Evolutionary conservation across 148 eudicot species (phyloP).

Genomic region (Vaccinium darrowii): DNA sequence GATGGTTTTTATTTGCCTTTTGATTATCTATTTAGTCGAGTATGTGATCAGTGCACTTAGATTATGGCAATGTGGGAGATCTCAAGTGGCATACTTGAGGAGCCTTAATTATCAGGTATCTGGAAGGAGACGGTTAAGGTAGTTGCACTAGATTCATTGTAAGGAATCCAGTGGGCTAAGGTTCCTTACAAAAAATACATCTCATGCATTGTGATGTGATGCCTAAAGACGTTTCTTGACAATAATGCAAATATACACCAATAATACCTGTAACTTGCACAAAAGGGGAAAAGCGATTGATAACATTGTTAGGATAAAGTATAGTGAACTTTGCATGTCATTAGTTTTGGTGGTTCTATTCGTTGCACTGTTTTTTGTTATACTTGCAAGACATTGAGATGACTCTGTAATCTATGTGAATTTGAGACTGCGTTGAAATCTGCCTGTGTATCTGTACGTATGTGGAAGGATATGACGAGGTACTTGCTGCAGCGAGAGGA

Average conservation of each 20-base stretch:
- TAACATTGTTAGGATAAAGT: background rate
- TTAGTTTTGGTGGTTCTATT: background rate
- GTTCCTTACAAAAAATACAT: background rate
- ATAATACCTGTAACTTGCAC: background rate
- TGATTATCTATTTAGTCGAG: background rate
- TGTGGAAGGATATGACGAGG: background rate
- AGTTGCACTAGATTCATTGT: background rate
- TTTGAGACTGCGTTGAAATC: background rate
- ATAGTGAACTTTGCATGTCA: background rate
- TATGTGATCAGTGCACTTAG: background rate
- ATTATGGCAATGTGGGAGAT: background rate
- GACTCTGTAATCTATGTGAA: background rate
- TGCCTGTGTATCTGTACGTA: background rate
- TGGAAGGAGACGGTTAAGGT: background rate
- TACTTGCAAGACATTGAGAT: background rate
- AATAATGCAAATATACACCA: background rate
- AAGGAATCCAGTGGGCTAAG: background rate
- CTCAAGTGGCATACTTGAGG: background rate
- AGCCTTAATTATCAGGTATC: background rate
- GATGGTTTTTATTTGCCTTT: conserved; percentile 1
- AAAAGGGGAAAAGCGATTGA: background rate
- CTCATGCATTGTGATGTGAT: background rate
- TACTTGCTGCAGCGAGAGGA: background rate
- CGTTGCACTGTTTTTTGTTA: background rate
- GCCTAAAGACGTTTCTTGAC: background rate